These are phyloP conservation scores for Cryptosporidium sp. DNA, from an alignment of 169 alveolate genomes.

Conservation along the genomic window DNA sequence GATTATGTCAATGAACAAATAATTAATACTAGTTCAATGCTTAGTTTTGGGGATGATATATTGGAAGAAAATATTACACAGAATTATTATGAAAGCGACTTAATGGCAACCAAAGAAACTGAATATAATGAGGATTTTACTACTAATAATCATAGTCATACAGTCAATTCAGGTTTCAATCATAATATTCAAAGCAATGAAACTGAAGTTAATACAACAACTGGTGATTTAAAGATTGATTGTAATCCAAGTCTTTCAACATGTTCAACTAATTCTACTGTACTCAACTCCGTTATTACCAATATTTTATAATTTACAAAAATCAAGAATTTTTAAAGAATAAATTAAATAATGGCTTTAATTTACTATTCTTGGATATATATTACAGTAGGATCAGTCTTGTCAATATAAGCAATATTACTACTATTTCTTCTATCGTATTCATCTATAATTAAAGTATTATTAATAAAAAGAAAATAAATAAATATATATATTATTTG, in stretches of 20 bases:
- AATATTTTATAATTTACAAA: neutral
- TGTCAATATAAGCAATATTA: slow-evolving; percentile 41
- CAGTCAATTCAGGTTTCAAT: neutral
- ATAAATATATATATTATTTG: neutral
- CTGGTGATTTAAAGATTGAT: neutral
- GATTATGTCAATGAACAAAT: neutral
- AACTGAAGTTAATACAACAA: neutral
- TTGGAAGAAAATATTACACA: neutral
- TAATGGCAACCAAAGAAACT: neutral
- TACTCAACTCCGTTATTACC: neutral
- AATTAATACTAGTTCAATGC: neutral
- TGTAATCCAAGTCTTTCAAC: slow-evolving; percentile 20
- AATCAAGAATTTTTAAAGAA: neutral
- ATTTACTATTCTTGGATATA: slow-evolving; percentile 36
- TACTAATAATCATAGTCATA: too few species aligned
- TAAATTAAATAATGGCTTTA: neutral
- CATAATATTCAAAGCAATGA: neutral
- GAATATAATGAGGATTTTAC: neutral
- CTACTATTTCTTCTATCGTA: neutral
- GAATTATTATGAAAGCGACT: neutral
- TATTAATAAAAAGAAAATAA: neutral
- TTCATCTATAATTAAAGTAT: neutral
- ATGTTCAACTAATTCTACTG: slow-evolving; percentile 13
- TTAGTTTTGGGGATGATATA: slow-evolving; percentile 9
- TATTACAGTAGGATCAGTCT: slow-evolving; percentile 69